A percentile compares a stretch with the other conserved stretches of the same genome.
Conservation (phyloP, 352 stramenopile genomes). For the Peronospora tabacina region DNA sequence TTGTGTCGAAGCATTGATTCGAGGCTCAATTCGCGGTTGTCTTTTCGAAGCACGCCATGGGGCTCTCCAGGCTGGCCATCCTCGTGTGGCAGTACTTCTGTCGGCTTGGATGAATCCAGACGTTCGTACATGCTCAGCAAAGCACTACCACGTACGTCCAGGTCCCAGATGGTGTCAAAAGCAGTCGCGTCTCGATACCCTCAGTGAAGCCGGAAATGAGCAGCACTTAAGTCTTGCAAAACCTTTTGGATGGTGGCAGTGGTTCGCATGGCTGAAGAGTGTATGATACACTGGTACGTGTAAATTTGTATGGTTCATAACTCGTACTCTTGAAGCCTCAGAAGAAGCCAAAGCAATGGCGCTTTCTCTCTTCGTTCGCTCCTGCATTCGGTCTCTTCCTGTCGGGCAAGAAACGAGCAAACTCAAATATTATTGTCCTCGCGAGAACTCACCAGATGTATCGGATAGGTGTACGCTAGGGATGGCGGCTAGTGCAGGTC, state of each 20-base stretch:
- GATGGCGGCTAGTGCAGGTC: too few species aligned
- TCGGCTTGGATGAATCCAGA: constrained; percentile 29
- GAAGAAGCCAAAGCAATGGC: too few species aligned
- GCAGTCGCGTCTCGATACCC: constrained; percentile 2
- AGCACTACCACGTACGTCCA: constrained; percentile 13
- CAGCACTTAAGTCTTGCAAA: constrained; percentile 12
- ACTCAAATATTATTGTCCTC: too few species aligned
- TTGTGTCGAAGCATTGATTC: constrained; percentile 28
- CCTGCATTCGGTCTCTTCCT: too few species aligned
- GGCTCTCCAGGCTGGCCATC: constrained; percentile 25
- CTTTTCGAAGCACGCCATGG: constrained; percentile 29
- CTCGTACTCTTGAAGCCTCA: too few species aligned
- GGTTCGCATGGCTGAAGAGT: constrained; percentile 20
- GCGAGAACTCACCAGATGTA: too few species aligned
- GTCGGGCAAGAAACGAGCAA: too few species aligned
- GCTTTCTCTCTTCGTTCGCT: too few species aligned
- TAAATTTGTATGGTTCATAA: background rate
- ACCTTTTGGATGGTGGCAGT: constrained; percentile 19
- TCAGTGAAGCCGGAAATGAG: constrained; percentile 2
- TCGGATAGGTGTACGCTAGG: too few species aligned
- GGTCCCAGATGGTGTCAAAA: constrained; percentile 27
- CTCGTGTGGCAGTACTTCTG: constrained; percentile 19
- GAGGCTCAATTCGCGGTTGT: constrained; percentile 26
- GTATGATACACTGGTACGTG: background rate
- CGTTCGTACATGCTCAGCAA: constrained; percentile 21